Base-by-base conservation (phyloP, 805 yeast genomes). In the Dipodascopsis uninucleata region DNA sequence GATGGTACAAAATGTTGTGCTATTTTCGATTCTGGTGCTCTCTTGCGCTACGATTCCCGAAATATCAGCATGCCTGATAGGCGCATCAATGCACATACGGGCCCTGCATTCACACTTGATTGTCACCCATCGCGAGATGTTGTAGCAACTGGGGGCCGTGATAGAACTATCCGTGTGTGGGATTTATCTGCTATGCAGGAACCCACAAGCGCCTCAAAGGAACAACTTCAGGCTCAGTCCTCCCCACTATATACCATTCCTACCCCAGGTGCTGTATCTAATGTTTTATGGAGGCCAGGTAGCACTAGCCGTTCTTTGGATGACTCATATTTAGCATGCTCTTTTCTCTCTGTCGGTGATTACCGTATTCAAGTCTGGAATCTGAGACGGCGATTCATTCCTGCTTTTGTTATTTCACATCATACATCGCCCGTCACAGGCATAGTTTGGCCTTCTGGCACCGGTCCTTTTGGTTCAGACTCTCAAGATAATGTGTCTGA, bases 121-220 rank as follows among this genome's bases (percentile, higher is more conserved):
- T 88, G 95, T 81, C 96, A 89, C 60, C 95, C 94, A 0, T 81
- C 79, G 29, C 62, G 73, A 28, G 95, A 89, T 52, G 85, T 81
- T 57, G 75, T 93, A 17, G 81, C 82, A 4, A 85, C 96, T 17
- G 97, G 97, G 12, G 98, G 98, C 5, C 73, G 97, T 57, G 98
- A 93, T 64, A 82, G 83, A 41, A 81, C 80, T 55, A 71, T 84
- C 28, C 86, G 84, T 49, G 78, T 84, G 2, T 86, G 94, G 90
- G 82, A 76, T 57, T 67, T 78, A 74, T 60, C 63, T 8, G 55
- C 67, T 1, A 73, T 66, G 17, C 58, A 42, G 16, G 57, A 48
- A 45, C 72, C 66, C 2, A 17, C 33, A n/a, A 23, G 31, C 6
- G 18, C 42, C 3, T 14, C 29, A 26, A 14, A 12, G 14, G 12